Conservation (phyloP, 228 moss, liverwort and hornwort genomes). For the Sphagnum magellanicum region DNA sequence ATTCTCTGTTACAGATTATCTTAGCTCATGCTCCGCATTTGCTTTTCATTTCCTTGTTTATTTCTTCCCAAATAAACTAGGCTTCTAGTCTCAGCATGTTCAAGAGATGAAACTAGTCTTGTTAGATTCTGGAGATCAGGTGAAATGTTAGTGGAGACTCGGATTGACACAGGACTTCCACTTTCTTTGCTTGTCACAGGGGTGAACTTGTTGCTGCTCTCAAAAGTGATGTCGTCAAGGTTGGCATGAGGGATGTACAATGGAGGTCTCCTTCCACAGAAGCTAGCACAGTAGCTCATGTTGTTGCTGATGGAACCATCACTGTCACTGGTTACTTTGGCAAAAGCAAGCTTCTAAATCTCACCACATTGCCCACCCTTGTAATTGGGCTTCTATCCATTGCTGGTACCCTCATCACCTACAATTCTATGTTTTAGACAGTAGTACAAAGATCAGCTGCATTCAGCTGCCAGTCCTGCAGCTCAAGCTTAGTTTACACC, state of each 20-base stretch:
- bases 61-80: not conserved
- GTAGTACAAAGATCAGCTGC: constrained; percentile 38
- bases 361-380: constrained; percentile 39
- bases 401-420: constrained; percentile 23
- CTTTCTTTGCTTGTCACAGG: constrained; percentile 19
- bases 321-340: constrained; percentile 46
- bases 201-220: constrained; percentile 52
- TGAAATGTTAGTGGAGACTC: not conserved
- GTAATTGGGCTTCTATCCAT: constrained; percentile 34
- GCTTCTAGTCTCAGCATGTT: not conserved
- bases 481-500: no score
- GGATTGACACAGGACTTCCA: not conserved
- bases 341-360: constrained; percentile 22
- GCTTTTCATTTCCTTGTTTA: no score
- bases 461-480: no score
- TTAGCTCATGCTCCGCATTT: no score
- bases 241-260: constrained; percentile 54
- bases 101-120: not conserved
- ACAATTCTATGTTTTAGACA: constrained; percentile 43
- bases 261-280: constrained; percentile 58
- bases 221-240: constrained; percentile 56
- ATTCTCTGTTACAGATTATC: no score
- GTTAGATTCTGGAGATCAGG: not conserved
- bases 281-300: constrained; percentile 59
- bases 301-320: constrained; percentile 41